Evolutionary conservation across 805 yeast genomes (phyloP), one percentile per base, ranked within the genome.

Genomic region (Candida loeiensis): DNA sequence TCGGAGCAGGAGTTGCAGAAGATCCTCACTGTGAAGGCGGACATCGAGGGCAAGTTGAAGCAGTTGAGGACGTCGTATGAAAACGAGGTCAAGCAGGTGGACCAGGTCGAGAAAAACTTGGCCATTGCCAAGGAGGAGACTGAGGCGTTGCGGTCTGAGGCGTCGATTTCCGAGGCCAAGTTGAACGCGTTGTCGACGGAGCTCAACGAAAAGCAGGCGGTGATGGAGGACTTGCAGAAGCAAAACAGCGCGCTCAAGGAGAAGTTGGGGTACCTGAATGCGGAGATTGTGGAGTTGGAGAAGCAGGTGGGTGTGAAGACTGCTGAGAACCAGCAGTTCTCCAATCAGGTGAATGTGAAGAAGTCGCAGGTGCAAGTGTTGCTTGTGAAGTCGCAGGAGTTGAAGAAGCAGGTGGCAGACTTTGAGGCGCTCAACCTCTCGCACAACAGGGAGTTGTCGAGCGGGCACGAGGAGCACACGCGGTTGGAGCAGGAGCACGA

Each of bases 1-100:
- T 88, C 96, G 1, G 88, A 82, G 54, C 79, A 76, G 41, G 96
- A 91, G 54, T 71, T 90, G 40, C 69, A 79, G n/a, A 74, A 77
- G 42, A 79, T 86, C 44, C 74, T 79, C 50, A 69, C 72, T 20
- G 71, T 80, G 43, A 89, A 88, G 59, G 70, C 73, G 35, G 86
- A 84, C 12, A 84, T 89, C 45, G 85, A 85, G 53, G 55, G 70
- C n/a, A 86, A 86, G 62, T 72, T 93, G 47, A 61, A 72, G 18
- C 74, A 73, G 42, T 70, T 90, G 51, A 76, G 86, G 50, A 66
- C 77, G 0, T 76, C 85, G 6, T 89, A 89, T 55, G 90, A 88
- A 27, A 76, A 76, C 42, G 96, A 91, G 58, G 85, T 82, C 5
- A 71, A 77, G 46, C 86, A 82, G 56, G 88, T 85, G 20, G 79